Evolutionary conservation across 2,329 filamentous ascomycete genomes (phyloP).

Genomic region (Clarireedia monteithiana): DNA sequence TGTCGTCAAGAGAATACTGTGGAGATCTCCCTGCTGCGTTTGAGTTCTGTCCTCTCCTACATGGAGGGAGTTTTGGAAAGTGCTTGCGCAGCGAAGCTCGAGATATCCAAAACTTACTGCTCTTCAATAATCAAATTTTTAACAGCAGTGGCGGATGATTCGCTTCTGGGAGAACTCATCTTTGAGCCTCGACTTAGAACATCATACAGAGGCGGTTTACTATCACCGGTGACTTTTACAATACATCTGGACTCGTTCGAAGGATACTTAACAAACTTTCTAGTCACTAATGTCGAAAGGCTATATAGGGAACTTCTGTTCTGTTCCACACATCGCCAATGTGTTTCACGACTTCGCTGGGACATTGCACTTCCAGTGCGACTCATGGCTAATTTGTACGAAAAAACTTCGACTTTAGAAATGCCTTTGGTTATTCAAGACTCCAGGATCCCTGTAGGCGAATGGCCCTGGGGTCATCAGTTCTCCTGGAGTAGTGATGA

Average conservation of each 20-base stretch:
- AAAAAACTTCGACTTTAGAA: too few relatives aligned
- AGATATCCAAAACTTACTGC: neutral
- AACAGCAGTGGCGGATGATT: neutral
- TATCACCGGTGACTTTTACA: neutral
- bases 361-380: neutral
- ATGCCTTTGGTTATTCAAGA: too few relatives aligned
- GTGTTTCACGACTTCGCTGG: neutral
- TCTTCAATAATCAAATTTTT: neutral
- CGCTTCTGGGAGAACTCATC: neutral
- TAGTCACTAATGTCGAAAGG: neutral
- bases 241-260: neutral
- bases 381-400: neutral
- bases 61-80: neutral
- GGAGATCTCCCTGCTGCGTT: neutral
- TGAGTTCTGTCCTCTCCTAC: neutral
- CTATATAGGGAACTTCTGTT: neutral
- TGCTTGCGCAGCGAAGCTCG: neutral
- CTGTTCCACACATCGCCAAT: neutral
- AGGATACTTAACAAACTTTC: neutral
- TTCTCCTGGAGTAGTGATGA: too few relatives aligned
- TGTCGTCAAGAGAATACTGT: neutral
- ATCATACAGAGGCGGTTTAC: neutral
- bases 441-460: too few relatives aligned
- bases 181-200: neutral
- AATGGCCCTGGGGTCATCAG: too few relatives aligned